Base-by-base conservation (phyloP, 208 protist genomes). In the Angomonas ambiguus region DNA sequence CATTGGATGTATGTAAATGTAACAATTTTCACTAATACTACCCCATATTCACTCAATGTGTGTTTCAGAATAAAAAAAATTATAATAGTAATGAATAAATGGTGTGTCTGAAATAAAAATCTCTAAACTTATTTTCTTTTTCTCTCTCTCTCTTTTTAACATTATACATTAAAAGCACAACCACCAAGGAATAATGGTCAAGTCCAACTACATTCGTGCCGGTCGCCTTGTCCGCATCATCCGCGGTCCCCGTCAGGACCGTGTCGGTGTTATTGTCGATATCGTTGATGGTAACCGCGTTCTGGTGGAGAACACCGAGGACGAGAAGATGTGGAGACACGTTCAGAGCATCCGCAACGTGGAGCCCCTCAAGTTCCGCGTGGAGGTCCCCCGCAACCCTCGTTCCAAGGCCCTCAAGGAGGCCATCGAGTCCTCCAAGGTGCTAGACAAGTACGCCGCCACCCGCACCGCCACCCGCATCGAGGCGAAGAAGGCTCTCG, bases 251-350 rank as follows among this genome's bases (percentile, higher is more conserved):
- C 88, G 65, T 69, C 78, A 84, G 79, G 78, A 85, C 76, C 82
- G 73, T 76, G 62, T 88, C 31, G 82, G 73, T 56, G 71, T 85
- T 42, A 87, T 94, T 73, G 85, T 91, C 71, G 88, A 92, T 80
- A 95, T 95, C 72, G 74, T 95, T 67, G 88, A 95, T 72, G 85
- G 68, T 82, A 95, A 92, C 82, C 88, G 88, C 73, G 77, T 95
- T 57, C 79, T 95, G 49, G 88, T 95, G 62, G 88, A 95, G 84
- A 95, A 95, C 78, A 77, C 88, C 13, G 67, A 72, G 69, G 88
- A 95, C 65, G 57, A 74, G 66, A 95, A 92, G 85, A 92, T 95
- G 85, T 92, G 88, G 85, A 85, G 88, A 65, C 88, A 95, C 71
- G 88, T 95, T 60, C 83, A 92, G 85, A 92, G 83, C 77, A 73